Evolutionary conservation across 306 rosid species (phyloP).

Genomic region (Corylus americana): DNA sequence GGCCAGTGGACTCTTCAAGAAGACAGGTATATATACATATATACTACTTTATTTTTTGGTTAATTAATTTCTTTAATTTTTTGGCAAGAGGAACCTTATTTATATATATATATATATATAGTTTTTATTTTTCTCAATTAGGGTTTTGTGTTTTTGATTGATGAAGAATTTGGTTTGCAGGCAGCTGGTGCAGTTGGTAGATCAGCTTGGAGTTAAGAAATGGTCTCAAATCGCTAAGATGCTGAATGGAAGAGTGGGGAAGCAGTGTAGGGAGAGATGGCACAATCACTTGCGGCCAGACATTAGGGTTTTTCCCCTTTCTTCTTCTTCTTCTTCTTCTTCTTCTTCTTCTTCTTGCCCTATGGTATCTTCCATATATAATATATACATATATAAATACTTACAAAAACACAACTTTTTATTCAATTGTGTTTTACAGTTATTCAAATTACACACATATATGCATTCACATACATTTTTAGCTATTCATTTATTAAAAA

Average conservation of each 20-base stretch:
- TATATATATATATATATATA: too few species aligned
- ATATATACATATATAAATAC: background rate
- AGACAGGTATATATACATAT: constrained; percentile 44
- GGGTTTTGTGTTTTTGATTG: background rate
- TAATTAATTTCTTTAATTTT: background rate
- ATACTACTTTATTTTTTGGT: background rate
- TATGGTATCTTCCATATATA: background rate
- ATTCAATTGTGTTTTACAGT: too few species aligned
- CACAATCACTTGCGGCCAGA: constrained; percentile 73
- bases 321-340: constrained; percentile 7
- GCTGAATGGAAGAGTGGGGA: constrained; percentile 57
- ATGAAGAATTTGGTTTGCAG: constrained; percentile 34
- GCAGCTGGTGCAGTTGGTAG: constrained; percentile 43
- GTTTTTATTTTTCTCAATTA: too few species aligned
- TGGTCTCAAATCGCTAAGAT: constrained; percentile 64
- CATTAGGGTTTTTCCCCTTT: constrained; percentile 49
- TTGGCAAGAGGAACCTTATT: background rate
- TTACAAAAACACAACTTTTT: too few species aligned
- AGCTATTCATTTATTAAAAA: background rate
- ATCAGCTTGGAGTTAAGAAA: constrained; percentile 46
- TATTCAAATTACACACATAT: too few species aligned
- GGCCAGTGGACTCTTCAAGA: constrained; percentile 72
- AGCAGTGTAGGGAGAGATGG: constrained; percentile 87
- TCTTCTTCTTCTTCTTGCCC: constrained; percentile 2
- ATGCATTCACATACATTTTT: background rate